Percentiles rank a stretch among this genome's conserved stretches.
phyloP scores from a whole-genome alignment of 2,329 filamentous ascomycete genomes.

The Verticillium klebahnii region DNA sequence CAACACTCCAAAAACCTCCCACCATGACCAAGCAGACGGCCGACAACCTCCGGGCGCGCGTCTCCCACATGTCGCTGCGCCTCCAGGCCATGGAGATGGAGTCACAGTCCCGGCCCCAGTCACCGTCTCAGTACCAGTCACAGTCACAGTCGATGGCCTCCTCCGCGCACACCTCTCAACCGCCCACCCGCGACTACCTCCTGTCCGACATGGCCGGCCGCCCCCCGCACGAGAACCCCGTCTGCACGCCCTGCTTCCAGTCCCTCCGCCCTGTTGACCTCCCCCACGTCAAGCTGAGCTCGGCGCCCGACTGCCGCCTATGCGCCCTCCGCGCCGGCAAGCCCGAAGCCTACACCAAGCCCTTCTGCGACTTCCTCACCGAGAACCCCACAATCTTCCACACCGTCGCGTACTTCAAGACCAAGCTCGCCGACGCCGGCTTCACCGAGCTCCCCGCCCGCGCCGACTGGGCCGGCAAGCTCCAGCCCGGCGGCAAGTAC shows the following conservation, averaged over 20 bases:
- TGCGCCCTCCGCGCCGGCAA: constrained; percentile 26
- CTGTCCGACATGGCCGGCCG: constrained; percentile 8
- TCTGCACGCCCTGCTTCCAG: constrained; percentile 14
- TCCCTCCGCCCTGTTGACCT: constrained; percentile 10
- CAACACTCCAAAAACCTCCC: not conserved
- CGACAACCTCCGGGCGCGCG: constrained; percentile 37
- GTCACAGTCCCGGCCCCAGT: constrained; percentile 7
- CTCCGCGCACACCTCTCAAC: constrained; percentile 16
- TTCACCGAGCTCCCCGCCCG: constrained; percentile 77
- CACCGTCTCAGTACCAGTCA: constrained; percentile 11
- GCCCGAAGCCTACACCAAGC: constrained; percentile 69
- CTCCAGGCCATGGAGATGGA: constrained; percentile 27
- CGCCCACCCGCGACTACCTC: constrained; percentile 30
- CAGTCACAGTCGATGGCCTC: constrained; percentile 12
- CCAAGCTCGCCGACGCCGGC: constrained; percentile 65
- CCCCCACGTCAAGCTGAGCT: constrained; percentile 30
- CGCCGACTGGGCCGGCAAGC: constrained; percentile 67
- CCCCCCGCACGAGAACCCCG: constrained; percentile 22
- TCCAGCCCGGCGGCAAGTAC: constrained; percentile 82
- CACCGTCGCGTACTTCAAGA: constrained; percentile 73
- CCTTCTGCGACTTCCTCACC: constrained; percentile 83
- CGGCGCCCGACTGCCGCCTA: constrained; percentile 11
- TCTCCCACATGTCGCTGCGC: constrained; percentile 40
- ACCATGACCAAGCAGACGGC: constrained; percentile 42
- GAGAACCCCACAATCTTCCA: constrained; percentile 94